These are phyloP conservation scores for Artomyces pyxidatus DNA, from an alignment of 768 basidiomycete genomes.

Conservation along the genomic window DNA sequence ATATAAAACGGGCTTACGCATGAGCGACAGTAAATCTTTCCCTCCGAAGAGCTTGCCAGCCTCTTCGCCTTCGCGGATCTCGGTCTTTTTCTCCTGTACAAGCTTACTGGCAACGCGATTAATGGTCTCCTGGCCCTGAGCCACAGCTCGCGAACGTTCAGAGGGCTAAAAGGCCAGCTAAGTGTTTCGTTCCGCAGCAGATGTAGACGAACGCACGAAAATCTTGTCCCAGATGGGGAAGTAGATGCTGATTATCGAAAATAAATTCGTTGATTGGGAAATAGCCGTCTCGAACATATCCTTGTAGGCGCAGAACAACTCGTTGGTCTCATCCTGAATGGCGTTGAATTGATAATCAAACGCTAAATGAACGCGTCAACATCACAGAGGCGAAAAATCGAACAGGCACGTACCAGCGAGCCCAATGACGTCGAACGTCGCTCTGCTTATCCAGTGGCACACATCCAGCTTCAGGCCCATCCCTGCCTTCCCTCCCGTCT, in stretches of 20 bases:
- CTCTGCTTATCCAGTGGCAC: conserved; percentile 71
- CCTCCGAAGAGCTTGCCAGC: conserved; percentile 44
- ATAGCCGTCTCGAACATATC: conserved; percentile 77
- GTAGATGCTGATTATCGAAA: conserved; percentile 46
- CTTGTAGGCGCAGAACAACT: conserved; percentile 70
- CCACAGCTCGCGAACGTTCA: conserved; percentile 37
- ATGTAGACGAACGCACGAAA: conserved; percentile 38
- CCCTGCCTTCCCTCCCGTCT: conserved; percentile 2
- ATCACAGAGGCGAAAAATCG: too few species aligned
- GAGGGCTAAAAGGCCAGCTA: conserved; percentile 41
- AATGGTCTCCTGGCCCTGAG: conserved; percentile 54
- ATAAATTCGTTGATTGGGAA: conserved; percentile 40
- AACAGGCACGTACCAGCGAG: conserved; percentile 54
- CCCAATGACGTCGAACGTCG: conserved; percentile 88
- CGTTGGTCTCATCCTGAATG: conserved; percentile 70
- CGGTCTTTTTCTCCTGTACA: conserved; percentile 72
- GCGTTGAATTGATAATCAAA: conserved; percentile 87
- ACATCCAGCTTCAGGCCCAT: conserved; percentile 51
- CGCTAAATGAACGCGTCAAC: conserved; percentile 31
- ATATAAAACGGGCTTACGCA: conserved; percentile 43
- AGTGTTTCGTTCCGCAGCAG: neutral
- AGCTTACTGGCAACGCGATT: conserved; percentile 64
- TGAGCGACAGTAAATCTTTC: conserved; percentile 71
- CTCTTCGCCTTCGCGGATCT: conserved; percentile 53
- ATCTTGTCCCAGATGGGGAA: conserved; percentile 45